A percentile compares a stretch with the other conserved stretches of the same genome.
phyloP scores from a whole-genome alignment of 2,329 filamentous ascomycete species.

The Clarireedia paspali region DNA sequence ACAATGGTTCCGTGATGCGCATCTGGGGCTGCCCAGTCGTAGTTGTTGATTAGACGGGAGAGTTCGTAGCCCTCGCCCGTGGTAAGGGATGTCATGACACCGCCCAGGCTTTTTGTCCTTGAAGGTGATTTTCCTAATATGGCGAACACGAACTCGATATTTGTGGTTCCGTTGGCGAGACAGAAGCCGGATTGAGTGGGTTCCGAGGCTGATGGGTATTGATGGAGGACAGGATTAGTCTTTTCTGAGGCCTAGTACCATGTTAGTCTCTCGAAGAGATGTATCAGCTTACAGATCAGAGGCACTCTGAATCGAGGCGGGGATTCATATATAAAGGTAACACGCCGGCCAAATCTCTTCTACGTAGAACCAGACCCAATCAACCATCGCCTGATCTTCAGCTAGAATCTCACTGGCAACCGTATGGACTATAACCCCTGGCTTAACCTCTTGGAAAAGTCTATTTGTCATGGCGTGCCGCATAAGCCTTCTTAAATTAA shows the following conservation, averaged over 20 bases:
- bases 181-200: conserved; percentile 44
- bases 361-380: conserved; percentile 48
- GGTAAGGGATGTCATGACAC: conserved; percentile 47
- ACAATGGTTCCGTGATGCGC: conserved; percentile 41
- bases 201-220: conserved; percentile 41
- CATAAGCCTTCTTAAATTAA: conserved; percentile 43
- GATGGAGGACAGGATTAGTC: conserved; percentile 37
- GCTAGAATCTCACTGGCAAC: conserved; percentile 44
- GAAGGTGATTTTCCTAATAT: conserved; percentile 41
- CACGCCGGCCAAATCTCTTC: conserved; percentile 39
- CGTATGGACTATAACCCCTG: conserved; percentile 46
- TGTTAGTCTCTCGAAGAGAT: not conserved
- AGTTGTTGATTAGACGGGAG: conserved; percentile 44
- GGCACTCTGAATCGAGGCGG: no score
- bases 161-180: conserved; percentile 41
- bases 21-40: conserved; percentile 44
- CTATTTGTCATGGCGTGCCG: conserved; percentile 51
- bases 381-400: conserved; percentile 39
- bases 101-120: conserved; percentile 44
- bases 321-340: not conserved
- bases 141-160: conserved; percentile 46
- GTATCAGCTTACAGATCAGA: not conserved
- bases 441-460: conserved; percentile 45
- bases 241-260: conserved; percentile 37
- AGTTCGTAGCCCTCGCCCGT: conserved; percentile 50